Base-by-base conservation (phyloP, 495 filamentous ascomycete species). In the Hyaloscypha bicolor region DNA sequence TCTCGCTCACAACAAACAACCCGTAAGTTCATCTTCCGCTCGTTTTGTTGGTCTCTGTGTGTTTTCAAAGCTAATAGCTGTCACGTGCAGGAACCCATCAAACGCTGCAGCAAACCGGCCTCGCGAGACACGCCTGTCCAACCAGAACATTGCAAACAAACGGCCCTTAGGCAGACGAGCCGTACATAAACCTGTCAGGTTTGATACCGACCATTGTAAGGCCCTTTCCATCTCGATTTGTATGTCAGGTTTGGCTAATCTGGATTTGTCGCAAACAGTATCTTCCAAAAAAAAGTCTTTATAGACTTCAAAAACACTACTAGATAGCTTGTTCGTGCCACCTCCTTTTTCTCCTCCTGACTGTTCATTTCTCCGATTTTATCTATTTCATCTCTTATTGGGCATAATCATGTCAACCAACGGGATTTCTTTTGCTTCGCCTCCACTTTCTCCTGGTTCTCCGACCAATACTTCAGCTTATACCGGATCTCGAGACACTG, bases 31-130 rank as follows among this genome's bases (percentile, higher is more conserved):
- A 6, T 37, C 35, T 37, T 37, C 35, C 25, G 25, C 25, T 25
- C 25, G 25, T 25, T 25, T 25, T 25, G 25, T 25, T 25, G 25
- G 42, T 48, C 6, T 48, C 11, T 48, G 9, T 60, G 39, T 21
- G 51, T 63, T 63, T 30, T 12, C n/a, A 25, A 35, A n/a, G 31
- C 55, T 63, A 51, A 68, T 51, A 31, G 42, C 30, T 32, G 51
- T 66, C 68, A 70, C 68, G 63, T 70, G 68, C 9, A 42, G 59
- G 39, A 39, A 11, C 60, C 33, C 60, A 32, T 48, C 69, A 65
- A 58, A 71, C 61, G 58, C 61, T 67, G 69, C 61, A 64, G 45
- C 9, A 39, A 33, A 11, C 69, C 62, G 65, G 22, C 52, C 45
- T 6, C 33, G 1, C 25, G 25, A 25, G 25, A 25, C 25, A 2